Evolutionary conservation across 441 rosid species (phyloP).

Genomic region (Theobroma grandiflorum): DNA sequence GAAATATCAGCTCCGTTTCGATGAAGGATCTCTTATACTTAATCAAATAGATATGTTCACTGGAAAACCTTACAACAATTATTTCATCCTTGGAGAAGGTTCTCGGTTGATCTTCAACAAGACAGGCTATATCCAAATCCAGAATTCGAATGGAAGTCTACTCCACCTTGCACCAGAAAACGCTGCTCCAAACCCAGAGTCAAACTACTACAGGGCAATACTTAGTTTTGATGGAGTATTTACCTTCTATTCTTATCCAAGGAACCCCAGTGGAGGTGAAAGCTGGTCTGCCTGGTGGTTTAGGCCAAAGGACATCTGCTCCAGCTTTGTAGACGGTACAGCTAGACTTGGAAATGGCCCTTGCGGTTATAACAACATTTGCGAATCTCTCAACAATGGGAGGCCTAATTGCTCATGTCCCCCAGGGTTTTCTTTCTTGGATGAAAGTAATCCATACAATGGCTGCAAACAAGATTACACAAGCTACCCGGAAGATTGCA

Average conservation of each 20-base stretch:
- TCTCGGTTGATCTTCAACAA: constrained; percentile 6
- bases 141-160: not conserved
- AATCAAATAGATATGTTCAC: constrained; percentile 14
- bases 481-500: constrained; percentile 38
- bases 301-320: constrained; percentile 43
- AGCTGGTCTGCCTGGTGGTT: constrained; percentile 30
- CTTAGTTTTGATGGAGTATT: constrained; percentile 51
- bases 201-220: constrained; percentile 45
- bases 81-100: not conserved
- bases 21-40: constrained; percentile 22
- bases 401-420: constrained; percentile 44
- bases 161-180: not conserved
- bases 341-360: constrained; percentile 24
- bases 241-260: constrained; percentile 41
- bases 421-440: constrained; percentile 33
- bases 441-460: constrained; percentile 23
- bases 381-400: not conserved
- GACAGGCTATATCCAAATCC: constrained; percentile 35
- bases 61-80: not conserved
- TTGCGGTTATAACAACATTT: constrained; percentile 48
- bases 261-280: not conserved
- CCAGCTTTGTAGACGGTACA: not conserved
- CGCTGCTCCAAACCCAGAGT: constrained; percentile 5
- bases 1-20: constrained; percentile 36
- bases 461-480: constrained; percentile 27